Conservation (phyloP, 352 stramenopile genomes). For the Pythium inflatum region DNA sequence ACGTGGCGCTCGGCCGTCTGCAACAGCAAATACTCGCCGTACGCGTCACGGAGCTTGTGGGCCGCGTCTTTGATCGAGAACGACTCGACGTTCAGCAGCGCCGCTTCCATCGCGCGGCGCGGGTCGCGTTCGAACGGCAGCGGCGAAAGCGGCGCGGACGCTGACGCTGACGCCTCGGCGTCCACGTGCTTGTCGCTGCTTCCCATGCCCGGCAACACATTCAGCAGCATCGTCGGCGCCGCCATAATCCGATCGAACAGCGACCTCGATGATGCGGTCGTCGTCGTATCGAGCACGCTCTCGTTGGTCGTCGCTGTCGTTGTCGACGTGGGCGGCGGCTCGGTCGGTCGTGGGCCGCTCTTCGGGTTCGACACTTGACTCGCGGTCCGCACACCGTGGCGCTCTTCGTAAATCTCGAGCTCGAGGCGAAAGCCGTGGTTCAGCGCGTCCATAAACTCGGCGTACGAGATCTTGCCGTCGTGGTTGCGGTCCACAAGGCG, state of each 20-base stretch:
- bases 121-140: neutral
- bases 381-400: neutral
- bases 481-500: conserved; percentile 65
- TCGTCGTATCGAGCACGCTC: neutral
- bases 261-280: neutral
- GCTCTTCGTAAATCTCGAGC: conserved; percentile 67
- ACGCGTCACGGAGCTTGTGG: conserved; percentile 48
- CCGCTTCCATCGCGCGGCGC: conserved; percentile 26
- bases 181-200: neutral
- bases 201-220: neutral
- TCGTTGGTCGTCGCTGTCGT: neutral
- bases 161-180: neutral
- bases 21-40: conserved; percentile 51
- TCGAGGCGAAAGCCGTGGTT: conserved; percentile 75
- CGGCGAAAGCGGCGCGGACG: no score
- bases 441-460: conserved; percentile 78
- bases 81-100: conserved; percentile 59
- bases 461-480: conserved; percentile 67
- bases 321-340: neutral
- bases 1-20: conserved; percentile 40
- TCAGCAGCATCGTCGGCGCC: conserved; percentile 8
- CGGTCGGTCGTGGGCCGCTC: neutral
- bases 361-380: neutral
- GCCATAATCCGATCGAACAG: conserved; percentile 3
- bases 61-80: conserved; percentile 60